Evolutionary conservation across 1,139 yeast genomes (phyloP).

Genomic region (Lizanozyma gosingica): DNA sequence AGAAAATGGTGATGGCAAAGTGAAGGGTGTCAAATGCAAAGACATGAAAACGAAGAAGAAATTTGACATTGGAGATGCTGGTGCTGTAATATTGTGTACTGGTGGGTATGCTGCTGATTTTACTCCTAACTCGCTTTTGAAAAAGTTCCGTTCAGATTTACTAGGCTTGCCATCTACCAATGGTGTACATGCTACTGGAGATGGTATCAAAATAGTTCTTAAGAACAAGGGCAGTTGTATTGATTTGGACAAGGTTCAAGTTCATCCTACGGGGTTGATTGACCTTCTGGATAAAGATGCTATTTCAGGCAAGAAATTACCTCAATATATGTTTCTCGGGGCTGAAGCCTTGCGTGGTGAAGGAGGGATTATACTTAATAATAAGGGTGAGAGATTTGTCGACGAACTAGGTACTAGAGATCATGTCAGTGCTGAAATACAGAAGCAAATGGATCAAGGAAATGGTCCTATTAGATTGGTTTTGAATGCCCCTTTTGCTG

Average conservation of each 20-base stretch:
- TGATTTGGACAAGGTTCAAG: conserved; percentile 30
- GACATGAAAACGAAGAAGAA: conserved; percentile 24
- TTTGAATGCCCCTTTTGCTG: conserved; percentile 31
- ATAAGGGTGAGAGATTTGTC: conserved; percentile 58
- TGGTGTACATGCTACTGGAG: conserved; percentile 27
- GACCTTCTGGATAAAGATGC: conserved; percentile 8
- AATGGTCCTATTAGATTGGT: conserved; percentile 46
- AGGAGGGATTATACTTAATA: conserved; percentile 63
- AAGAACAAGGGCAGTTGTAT: conserved; percentile 21
- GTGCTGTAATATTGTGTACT: conserved; percentile 25
- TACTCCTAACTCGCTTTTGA: conserved; percentile 12
- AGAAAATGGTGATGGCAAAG: conserved; percentile 18
- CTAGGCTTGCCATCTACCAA: conserved; percentile 26
- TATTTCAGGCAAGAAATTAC: conserved; percentile 14
- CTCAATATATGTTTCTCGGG: conserved; percentile 57
- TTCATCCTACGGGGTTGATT: conserved; percentile 34
- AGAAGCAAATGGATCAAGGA: conserved; percentile 32
- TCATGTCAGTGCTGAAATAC: conserved; percentile 55
- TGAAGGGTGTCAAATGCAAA: conserved; percentile 43
- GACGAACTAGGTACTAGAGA: conserved; percentile 69
- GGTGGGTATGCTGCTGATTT: conserved; percentile 33
- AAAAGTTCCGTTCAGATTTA: conserved; percentile 25
- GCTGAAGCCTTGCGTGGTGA: conserved; percentile 75
- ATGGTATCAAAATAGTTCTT: conserved; percentile 27
- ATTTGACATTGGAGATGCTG: conserved; percentile 13